Conservation (phyloP, 371 early-diverging fungal species). For the Funneliformis caledonium region DNA sequence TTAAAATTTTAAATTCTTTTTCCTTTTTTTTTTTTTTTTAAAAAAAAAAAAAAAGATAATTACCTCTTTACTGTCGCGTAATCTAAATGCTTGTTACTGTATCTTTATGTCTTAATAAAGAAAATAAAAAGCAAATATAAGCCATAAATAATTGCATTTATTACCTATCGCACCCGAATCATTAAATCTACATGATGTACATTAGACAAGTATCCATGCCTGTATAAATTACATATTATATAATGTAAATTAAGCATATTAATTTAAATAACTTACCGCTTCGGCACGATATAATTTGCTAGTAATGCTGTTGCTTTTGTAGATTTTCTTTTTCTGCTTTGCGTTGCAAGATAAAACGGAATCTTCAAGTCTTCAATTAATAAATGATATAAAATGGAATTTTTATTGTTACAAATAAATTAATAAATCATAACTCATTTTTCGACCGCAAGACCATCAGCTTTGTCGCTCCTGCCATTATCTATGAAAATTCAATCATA, state of each 20-base stretch:
- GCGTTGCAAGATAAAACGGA: constrained; percentile 12
- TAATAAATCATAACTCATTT: not conserved
- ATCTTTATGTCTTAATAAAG: not conserved
- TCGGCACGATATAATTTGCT: constrained; percentile 35
- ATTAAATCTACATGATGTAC: constrained; percentile 34
- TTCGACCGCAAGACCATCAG: constrained; percentile 33
- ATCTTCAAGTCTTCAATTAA: constrained; percentile 18
- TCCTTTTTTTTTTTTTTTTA: not conserved
- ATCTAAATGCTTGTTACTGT: not conserved
- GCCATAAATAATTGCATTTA: too few species aligned
- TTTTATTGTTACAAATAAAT: not conserved
- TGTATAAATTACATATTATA: not conserved
- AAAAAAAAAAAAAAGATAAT: not conserved
- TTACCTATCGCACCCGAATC: constrained; percentile 40
- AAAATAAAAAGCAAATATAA: not conserved
- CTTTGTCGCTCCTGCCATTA: constrained; percentile 38
- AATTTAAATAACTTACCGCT: constrained; percentile 13
- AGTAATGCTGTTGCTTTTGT: constrained; percentile 24
- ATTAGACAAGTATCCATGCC: constrained; percentile 39
- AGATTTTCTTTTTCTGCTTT: not conserved
- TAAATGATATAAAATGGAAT: not conserved
- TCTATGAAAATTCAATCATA: constrained; percentile 16
- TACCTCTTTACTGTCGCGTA: constrained; percentile 3
- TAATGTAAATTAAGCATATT: not conserved
- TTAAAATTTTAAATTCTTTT: too few species aligned